Evolutionary conservation across 305 asterid species (phyloP), one percentile per base, ranked within the genome.

Genomic region (Lippia alba): DNA sequence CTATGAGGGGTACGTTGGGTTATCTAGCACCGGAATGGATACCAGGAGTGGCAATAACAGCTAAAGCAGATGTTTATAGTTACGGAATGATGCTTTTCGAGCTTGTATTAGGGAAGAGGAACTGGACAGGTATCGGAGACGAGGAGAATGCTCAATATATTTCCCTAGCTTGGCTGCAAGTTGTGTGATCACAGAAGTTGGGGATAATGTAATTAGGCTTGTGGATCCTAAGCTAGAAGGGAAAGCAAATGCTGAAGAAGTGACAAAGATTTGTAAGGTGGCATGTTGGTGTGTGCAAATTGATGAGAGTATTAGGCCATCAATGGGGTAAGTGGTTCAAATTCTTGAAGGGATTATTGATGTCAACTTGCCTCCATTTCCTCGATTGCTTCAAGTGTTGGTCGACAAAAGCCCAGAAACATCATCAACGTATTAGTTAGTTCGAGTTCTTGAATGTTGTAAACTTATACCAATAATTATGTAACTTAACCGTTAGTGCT

Each of bases 1-100:
- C 94, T 53, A 81, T 90, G 84, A 79, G 96, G 73, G 95, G 96
- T n/a, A 90, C 96, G 8, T 72, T 92, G 60, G 96, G 96, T 12
- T 90, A 90, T 70, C 94, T 90, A 11, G 96, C 92, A 0, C 96
- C 96, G 0, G 94, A 87, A 67, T 86, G 94, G 94, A 86, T 90
- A 78, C 81, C 92, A 0, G 95, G 96, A 40, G 92, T 84, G 1
- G 89, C 96, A 30, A 82, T 90, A n/a, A 86, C 96, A 39, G 76
- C 85, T 24, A 90, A 90, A 75, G 92, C 94, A 0, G 96, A 90
- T 55, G 95, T 83, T 46, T 90, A 84, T 69, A 88, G 95, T 76
- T 90, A 84, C 0, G 95, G 96, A 0, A 88, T 86, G 95, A 74
- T 90, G 96, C 85, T 90, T 19, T 90, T 90, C 64, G 96, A 90